Base-by-base conservation (phyloP, 306 rosid species). In the Vicia villosa region DNA sequence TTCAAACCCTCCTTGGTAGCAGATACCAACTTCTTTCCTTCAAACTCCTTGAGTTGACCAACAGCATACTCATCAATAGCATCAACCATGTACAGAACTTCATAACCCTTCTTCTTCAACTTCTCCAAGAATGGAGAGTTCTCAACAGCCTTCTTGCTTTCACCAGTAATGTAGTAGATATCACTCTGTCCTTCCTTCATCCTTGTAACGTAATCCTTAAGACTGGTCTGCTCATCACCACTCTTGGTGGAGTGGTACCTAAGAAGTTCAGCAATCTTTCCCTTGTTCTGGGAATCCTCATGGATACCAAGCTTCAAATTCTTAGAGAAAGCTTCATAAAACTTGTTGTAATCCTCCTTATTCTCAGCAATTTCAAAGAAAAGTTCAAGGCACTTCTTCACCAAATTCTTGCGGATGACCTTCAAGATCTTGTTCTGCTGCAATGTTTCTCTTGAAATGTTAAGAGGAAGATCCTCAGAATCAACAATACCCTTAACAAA, bases 161-260 rank as follows among this genome's bases (percentile, higher is more conserved):
- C 97, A 34, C 97, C 97, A 2, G 95, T 90, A 9, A 90, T 88
- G 81, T 84, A 90, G 79, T 81, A 90, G 55, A 90, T 90, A 10
- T 90, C 97, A 19, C 6, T 80, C 86, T 90, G 97, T 10, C 97
- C 92, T 45, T 90, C 97, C 90, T 90, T 90, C 97, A 90, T 90
- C 72, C 97, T 81, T 12, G 97, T 90, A 47, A 90, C 97, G 0
- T 90, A 90, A 45, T 90, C 97, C 87, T 90, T 90, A 6, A 90
- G 79, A 57, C 97, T 90, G 17, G 97, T 90, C 86, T 83, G 5
- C 81, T 90, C 97, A 4, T 90, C 97, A 4, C 97, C 97, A 0
- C 92, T 90, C 87, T 84, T 88, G 83, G 97, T 90, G 54, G 95
- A 90, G 83, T 90, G 95, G 78, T 88, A 90, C 30, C 97, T 79